Evolutionary conservation across 2,329 filamentous ascomycete species (phyloP), one percentile per base, ranked within the genome.

Genomic region (Cladosporium sp.): DNA sequence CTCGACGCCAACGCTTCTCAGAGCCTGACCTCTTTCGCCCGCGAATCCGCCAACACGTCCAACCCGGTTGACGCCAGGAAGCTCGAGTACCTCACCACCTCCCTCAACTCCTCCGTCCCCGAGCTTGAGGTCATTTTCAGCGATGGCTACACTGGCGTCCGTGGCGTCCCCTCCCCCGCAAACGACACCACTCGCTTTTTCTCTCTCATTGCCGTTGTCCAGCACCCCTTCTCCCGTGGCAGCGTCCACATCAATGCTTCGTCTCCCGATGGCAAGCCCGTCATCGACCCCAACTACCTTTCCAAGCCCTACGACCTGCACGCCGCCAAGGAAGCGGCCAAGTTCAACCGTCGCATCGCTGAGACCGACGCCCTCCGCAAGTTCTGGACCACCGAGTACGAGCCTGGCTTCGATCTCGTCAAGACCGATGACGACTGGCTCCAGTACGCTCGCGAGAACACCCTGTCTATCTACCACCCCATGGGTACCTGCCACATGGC

Each of bases 181-280:
- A 59, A 67, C 11, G 66, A 62, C 52, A 68, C 68, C 11, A 54
- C 63, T 41, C 55, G 51, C 72, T 78, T 79, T 65, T 68, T 81
- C 51, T 83, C 79, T 0, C 75, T 84, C 2, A 78, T 85, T 45
- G 75, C 78, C 7, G 74, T 76, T 51, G 68, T 79, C 11, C 63
- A 78, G 6, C 73, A 75, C 0, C 75, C 77, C 0, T 58, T 78
- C 32, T 78, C 75, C 55, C 70, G 42, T 55, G 72, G 72, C 9
- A 65, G 68, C 35, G 71, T 78, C 59, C 74, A 52, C 55, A 62
- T 65, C 55, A 61, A 59, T 35, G 53, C 49, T 34, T 46, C 55
- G 16, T 55, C 61, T 33, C 53, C 59, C 2, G 35, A 46, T 7
- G 49, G 33, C 8, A 52, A 59, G 18, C 64, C 66, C 11, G 57